Conservation (phyloP, 371 early-diverging fungal species). For the Synchytrium microbalum region DNA sequence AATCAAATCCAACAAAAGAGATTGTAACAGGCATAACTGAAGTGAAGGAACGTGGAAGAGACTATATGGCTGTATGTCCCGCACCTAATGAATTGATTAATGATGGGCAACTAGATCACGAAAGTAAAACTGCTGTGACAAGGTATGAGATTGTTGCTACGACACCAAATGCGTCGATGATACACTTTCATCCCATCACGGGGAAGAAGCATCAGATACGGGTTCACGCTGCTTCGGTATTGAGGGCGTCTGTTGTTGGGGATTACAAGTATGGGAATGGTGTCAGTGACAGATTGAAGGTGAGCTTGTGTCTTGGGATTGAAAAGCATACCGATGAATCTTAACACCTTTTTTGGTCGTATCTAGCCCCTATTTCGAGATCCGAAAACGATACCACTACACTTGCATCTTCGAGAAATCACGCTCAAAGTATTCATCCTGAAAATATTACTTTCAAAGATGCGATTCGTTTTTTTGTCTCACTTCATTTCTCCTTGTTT, state of each 20-base stretch:
- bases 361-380: neutral
- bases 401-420: slow-evolving; percentile 25
- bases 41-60: neutral
- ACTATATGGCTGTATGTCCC: neutral
- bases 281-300: slow-evolving; percentile 20
- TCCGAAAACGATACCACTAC: slow-evolving; percentile 22
- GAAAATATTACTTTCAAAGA: neutral
- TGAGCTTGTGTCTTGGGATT: slow-evolving; percentile 3
- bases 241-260: slow-evolving; percentile 41
- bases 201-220: slow-evolving; percentile 78
- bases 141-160: neutral
- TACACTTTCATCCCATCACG: slow-evolving; percentile 56
- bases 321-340: neutral
- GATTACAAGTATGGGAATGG: slow-evolving; percentile 45
- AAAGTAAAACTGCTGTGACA: neutral
- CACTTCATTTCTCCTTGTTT: neutral
- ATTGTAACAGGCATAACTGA: slow-evolving; percentile 23
- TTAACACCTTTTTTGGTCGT: slow-evolving; percentile 1
- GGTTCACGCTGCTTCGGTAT: slow-evolving; percentile 46
- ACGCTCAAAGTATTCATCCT: slow-evolving; percentile 14
- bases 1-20: slow-evolving; percentile 11
- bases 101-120: neutral
- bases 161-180: slow-evolving; percentile 17
- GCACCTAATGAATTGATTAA: neutral
- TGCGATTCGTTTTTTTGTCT: too few relatives aligned